Base-by-base conservation (phyloP, 345 rosid species). In the Crucihimalaya himalaica region DNA sequence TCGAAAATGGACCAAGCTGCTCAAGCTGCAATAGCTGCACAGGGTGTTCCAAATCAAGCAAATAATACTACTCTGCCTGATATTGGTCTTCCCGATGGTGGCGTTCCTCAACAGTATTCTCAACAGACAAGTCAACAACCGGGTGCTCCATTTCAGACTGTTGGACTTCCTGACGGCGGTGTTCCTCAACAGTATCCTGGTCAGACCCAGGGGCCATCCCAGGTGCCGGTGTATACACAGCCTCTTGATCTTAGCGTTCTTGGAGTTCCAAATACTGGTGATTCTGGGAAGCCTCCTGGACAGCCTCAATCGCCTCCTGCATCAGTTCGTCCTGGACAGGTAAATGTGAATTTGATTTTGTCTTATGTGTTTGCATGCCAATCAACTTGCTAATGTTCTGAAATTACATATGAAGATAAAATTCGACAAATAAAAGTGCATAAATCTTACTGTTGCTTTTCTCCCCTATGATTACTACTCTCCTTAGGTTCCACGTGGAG, bases 321-420 rank as follows among this genome's bases (percentile, higher is more conserved):
- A 62, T 64, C 93, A 13, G 97, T 95, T 79, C 89, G 96, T 53
- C 97, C 97, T 70, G 99, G 99, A 76, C 98, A 92, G 96, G 99
- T 92, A 56, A 81, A 19, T 45, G 15, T 70, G 29, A 25, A 25
- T 50, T 9, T 28, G 18, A 16, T 35, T 58, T 52, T 68, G 5
- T 34, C 11, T 0, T 34, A 1, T 34, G 37, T 34, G 37, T 8
- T 34, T 35, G 39, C 39, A 35, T 35, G 39, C 39, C 13, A 10
- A 3, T 35, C 39, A 35, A 35, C 29, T 68, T 52, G 50, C 28
- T 10, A 39, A 57, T 46, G 52, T n/a, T 29, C 42, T 18, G 18
- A 31, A 23, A 23, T 23, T 23, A 23, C 25, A 23, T 23, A 23
- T 23, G 2, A 23, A 2, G 25, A 23, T 37, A 5, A 56, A 25